Conservation (phyloP, 2,329 filamentous ascomycete species). For the Pseudogymnoascus sp. region DNA sequence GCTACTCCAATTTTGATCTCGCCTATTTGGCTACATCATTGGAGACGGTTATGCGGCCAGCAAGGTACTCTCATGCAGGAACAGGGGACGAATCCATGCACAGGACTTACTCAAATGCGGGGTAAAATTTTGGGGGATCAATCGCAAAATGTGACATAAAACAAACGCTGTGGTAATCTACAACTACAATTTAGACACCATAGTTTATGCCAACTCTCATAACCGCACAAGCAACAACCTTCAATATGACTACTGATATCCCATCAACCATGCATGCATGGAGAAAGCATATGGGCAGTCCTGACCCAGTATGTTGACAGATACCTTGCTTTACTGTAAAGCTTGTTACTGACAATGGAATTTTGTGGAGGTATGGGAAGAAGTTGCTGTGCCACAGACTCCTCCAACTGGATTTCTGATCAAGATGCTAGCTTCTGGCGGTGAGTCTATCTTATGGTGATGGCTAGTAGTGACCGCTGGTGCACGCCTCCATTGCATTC, state of each 20-base stretch:
- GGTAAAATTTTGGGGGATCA: neutral
- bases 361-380: conserved; percentile 20
- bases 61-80: neutral
- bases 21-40: neutral
- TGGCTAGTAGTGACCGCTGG: neutral
- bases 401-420: conserved; percentile 24
- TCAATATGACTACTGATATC: conserved; percentile 13
- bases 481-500: neutral
- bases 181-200: neutral
- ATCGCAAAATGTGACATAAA: neutral
- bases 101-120: neutral
- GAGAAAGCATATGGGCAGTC: conserved; percentile 29
- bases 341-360: neutral
- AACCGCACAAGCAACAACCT: neutral
- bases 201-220: neutral
- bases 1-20: neutral
- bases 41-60: neutral
- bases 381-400: conserved; percentile 23
- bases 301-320: conserved; percentile 18
- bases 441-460: conserved; percentile 10
- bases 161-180: neutral
- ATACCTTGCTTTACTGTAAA: neutral
- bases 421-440: conserved; percentile 30
- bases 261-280: conserved; percentile 29
- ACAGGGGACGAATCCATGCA: neutral